A percentile compares a stretch with the other conserved stretches of the same genome.
These are phyloP conservation scores for Fraxinus velutina DNA, from an alignment of 305 asterid species.

Conservation along the genomic window DNA sequence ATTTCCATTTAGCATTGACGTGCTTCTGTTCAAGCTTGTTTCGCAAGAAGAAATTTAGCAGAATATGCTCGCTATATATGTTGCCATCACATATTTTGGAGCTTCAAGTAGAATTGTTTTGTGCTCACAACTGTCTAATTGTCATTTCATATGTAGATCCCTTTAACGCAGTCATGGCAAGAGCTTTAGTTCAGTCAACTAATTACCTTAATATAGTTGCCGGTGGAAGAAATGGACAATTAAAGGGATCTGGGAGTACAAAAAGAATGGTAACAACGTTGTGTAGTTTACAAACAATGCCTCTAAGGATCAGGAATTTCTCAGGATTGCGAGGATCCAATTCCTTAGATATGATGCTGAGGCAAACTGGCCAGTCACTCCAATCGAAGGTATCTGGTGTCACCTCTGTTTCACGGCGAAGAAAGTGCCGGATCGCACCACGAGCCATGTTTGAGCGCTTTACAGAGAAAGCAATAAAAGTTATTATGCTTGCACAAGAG, in stretches of 20 bases:
- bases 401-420: slow-evolving; percentile 39
- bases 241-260: slow-evolving; percentile 50
- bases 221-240: slow-evolving; percentile 40
- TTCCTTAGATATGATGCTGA: slow-evolving; percentile 47
- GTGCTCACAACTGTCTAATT: slow-evolving; percentile 19
- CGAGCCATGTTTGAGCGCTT: slow-evolving; percentile 97
- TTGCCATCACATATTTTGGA: not conserved
- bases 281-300: slow-evolving; percentile 37
- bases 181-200: slow-evolving; percentile 62
- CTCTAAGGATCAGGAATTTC: slow-evolving; percentile 48
- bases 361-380: slow-evolving; percentile 43
- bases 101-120: not conserved
- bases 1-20: not conserved
- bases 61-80: not conserved
- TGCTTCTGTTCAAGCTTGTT: not conserved
- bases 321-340: slow-evolving; percentile 71
- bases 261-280: slow-evolving; percentile 33
- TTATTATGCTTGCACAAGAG: slow-evolving; percentile 97
- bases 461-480: slow-evolving; percentile 94
- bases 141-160: slow-evolving; percentile 32
- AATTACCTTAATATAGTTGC: slow-evolving; percentile 49
- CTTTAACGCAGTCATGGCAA: slow-evolving; percentile 55
- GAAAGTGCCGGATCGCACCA: slow-evolving; percentile 44
- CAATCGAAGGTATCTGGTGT: slow-evolving; percentile 62
- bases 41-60: not conserved